Evolutionary conservation across 208 protist genomes (phyloP), one percentile per base, ranked within the genome.

Genomic region (Acanthamoeba divionensis): DNA sequence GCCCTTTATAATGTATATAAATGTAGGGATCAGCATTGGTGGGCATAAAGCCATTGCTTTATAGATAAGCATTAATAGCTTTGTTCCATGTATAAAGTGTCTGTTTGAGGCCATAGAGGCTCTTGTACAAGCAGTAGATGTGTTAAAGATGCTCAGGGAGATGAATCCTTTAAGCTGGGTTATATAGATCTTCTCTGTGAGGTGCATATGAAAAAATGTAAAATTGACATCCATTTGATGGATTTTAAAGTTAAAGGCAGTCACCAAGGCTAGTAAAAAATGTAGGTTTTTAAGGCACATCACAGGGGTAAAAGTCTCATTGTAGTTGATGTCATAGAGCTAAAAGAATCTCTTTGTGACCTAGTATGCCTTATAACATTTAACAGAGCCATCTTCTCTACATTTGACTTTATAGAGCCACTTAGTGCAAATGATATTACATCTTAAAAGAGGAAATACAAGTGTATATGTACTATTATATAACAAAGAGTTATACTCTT

Each of bases 101-200:
- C 52, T 87, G 77, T 9, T 87, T 87, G 0, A 87, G 77, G 12
- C 55, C 21, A 24, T 67, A 87, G 18, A 87, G 77, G 26, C 54
- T 67, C 13, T 67, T 36, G n/a, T n/a, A n/a, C n/a, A n/a, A n/a
- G n/a, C n/a, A n/a, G n/a, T n/a, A n/a, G n/a, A n/a, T n/a, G n/a
- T n/a, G n/a, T n/a, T n/a, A n/a, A n/a, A n/a, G n/a, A n/a, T n/a
- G n/a, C n/a, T n/a, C n/a, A n/a, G n/a, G n/a, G n/a, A n/a, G 52
- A 63, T n/a, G 52, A 85, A 85, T 2, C 75, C 50, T 9, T 10
- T n/a, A 15, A 55, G 75, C 48, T 62, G 75, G 0, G 0, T 0
- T 8, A 86, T n/a, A 55, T 86, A 86, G 75, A 86, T 86, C 0
- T 63, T 36, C 0, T 66, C 38, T 18, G 38, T 36, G 0, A 86